These are phyloP conservation scores for Pilaira anomala DNA, from an alignment of 192 early-diverging fungal genomes.

Conservation along the genomic window DNA sequence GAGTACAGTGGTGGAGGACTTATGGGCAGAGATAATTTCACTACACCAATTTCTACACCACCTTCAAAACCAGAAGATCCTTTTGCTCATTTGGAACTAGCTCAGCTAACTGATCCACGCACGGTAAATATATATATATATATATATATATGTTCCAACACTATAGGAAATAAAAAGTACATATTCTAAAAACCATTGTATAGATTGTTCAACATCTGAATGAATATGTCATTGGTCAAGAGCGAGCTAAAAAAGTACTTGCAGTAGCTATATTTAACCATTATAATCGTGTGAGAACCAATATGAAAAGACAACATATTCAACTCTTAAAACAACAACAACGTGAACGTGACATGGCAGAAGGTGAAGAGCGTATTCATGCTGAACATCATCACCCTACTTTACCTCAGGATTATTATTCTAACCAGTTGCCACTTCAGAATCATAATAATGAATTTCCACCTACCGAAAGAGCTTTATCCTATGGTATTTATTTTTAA, in stretches of 20 bases:
- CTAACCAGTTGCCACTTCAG: slow-evolving; percentile 9
- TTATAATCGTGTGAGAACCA: slow-evolving; percentile 72
- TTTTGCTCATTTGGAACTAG: not conserved
- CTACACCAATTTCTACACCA: not conserved
- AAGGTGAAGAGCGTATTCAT: slow-evolving; percentile 17
- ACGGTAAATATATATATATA: slow-evolving; percentile 11
- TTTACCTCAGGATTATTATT: slow-evolving; percentile 16
- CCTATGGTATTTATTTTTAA: slow-evolving; percentile 4
- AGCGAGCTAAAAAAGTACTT: slow-evolving; percentile 75
- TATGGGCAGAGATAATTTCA: slow-evolving; percentile 1
- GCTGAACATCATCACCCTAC: slow-evolving; percentile 22
- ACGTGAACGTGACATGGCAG: slow-evolving; percentile 1
- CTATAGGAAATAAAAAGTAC: not conserved
- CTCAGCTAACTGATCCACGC: slow-evolving; percentile 11
- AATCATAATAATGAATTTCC: slow-evolving; percentile 3
- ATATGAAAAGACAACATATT: slow-evolving; percentile 50
- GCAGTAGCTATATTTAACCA: slow-evolving; percentile 87
- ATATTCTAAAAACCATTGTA: not conserved
- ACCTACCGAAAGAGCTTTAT: slow-evolving; percentile 6
- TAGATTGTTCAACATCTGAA: slow-evolving; percentile 77
- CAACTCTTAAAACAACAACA: slow-evolving; percentile 28
- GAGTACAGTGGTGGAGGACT: slow-evolving; percentile 2
- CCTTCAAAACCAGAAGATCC: not conserved
- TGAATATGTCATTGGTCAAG: slow-evolving; percentile 87
- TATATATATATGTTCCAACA: not conserved